Base-by-base conservation (phyloP, 768 basidiomycete species). In the Hortiboletus flavorubellus region DNA sequence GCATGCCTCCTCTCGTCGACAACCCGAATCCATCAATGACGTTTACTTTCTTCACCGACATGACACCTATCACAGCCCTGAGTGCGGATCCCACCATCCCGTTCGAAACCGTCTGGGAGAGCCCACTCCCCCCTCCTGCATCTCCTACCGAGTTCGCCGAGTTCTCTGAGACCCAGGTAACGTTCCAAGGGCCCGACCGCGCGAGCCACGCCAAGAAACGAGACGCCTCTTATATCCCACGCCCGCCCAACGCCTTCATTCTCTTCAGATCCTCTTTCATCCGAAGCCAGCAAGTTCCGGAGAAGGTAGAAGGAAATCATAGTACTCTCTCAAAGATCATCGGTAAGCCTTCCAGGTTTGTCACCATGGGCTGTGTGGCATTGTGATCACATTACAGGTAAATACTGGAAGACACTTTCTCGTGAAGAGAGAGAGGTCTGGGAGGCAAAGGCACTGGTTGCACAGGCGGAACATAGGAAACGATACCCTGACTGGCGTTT, bases 401-500 rank as follows among this genome's bases (percentile, higher is more conserved):
- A 81, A 69, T 84, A 79, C 64, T 92, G 89, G 89, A 86, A 84
- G 66, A 78, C 82, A 0, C 82, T 92, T 16, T 73, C 87, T 9
- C 77, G 76, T 15, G 76, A 81, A 54, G 86, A 92, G 65, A 79
- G 85, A 53, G 81, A 85, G 56, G 75, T 81, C 46, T 92, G 89
- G 89, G 90, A 91, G 66, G 85, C 78, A 34, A 86, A 85, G 70
- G 90, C 86, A 5, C 75, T 80, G 40, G 73, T 80, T 6, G 89
- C 89, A 0, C 85, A 86, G 64, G 83, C 80, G 0, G 89, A 89
- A 66, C 89, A 91, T 67, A 78, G 88, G 50, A 76, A 76, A 46
- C 77, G 81, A 53, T 91, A 91, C 66, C 89, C 89, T 1, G 86
- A 90, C 69, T 92, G 90, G 89, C 77, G 90, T 47, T 92, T 90